Evolutionary conservation across 306 rosid species (phyloP), one percentile per base, ranked within the genome.

Genomic region (Pyrus pyrifolia): DNA sequence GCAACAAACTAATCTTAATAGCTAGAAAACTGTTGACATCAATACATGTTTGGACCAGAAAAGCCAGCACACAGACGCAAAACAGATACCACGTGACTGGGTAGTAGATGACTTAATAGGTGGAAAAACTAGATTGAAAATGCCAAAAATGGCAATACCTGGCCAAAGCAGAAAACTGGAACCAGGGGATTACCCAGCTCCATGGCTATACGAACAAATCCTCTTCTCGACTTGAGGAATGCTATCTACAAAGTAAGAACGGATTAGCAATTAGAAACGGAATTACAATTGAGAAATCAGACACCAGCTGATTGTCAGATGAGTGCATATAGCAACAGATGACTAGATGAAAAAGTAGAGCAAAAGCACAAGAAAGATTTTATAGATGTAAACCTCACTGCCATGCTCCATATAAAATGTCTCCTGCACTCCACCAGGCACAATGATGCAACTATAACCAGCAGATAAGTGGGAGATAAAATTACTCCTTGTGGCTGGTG

Each of bases 391-490:
- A 33, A 95, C 99, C 97, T 95, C 99, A 53, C 90, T 81, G 77
- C 85, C 90, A 18, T 63, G 92, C 72, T 89, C 89, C 97, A 95
- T 83, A 74, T 82, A 81, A 86, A 86, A 92, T 58, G 93, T 80
- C 89, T 95, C 99, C 79, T 82, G 99, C 76, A 95, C 97, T 84
- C 99, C 99, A 51, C 99, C 99, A 27, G 99, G 99, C 65, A 95
- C 86, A 70, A 95, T 19, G 75, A 95, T 81, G 72, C 99, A 95
- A 85, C 99, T 92, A 81, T 87, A 88, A 42, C 97, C 99, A 70
- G 89, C 84, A 19, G 76, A 79, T 68, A 92, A 82, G 73, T 79
- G 78, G 83, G 97, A 88, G 74, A 70, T 38, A 46, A 92, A 95
- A 49, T 88, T 95, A 63, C 84, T 87, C 91, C 7, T 95, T 52